Percentiles rank a stretch among this genome's conserved stretches.
Conservation (phyloP, 2,329 filamentous ascomycete genomes). For the Fusarium papillatum region DNA sequence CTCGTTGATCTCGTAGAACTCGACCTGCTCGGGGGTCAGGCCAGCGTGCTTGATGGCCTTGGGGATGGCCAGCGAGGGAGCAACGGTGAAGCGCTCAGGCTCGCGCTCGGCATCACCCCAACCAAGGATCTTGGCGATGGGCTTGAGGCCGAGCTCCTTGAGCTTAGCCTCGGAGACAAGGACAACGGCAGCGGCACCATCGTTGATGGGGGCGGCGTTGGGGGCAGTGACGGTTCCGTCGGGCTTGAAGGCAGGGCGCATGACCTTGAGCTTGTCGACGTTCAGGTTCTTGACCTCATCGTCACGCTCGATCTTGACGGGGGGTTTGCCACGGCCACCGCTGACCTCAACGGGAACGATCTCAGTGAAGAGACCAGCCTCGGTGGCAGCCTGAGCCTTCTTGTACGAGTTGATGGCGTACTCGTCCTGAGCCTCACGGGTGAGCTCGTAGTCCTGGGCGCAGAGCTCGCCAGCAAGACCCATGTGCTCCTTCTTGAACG, state of each 20-base stretch:
- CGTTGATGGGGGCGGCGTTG: slow-evolving; percentile 96
- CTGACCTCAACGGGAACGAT: slow-evolving; percentile 92
- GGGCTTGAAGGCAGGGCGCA: slow-evolving; percentile 87
- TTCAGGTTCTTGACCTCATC: slow-evolving; percentile 98
- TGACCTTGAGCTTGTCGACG: slow-evolving; percentile 83
- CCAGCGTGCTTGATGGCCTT: slow-evolving; percentile 98
- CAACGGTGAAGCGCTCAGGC: slow-evolving; percentile 95
- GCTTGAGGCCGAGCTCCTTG: slow-evolving; percentile 91
- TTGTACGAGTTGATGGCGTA: slow-evolving; percentile 97
- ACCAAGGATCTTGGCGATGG: slow-evolving; percentile 95
- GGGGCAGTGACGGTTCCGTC: slow-evolving; percentile 94
- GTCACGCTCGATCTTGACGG: slow-evolving; percentile 83
- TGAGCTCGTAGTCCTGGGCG: slow-evolving; percentile 84
- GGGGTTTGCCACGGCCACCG: slow-evolving; percentile 91
- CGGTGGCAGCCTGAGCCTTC: slow-evolving; percentile 89
- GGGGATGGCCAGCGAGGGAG: slow-evolving; percentile 93
- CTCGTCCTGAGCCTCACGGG: slow-evolving; percentile 89
- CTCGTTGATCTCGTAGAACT: slow-evolving; percentile 99
- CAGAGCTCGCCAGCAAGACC: slow-evolving; percentile 94
- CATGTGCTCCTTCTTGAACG: slow-evolving; percentile 98
- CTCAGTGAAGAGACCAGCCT: slow-evolving; percentile 87
- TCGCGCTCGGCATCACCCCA: slow-evolving; percentile 96
- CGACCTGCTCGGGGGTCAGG: slow-evolving; percentile 81
- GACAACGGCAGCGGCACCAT: slow-evolving; percentile 92
- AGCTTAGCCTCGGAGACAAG: slow-evolving; percentile 95